Percentiles rank a stretch among this genome's conserved stretches.
phyloP scores from a whole-genome alignment of 805 yeast genomes.

The Sporopachydermia quercuum region DNA sequence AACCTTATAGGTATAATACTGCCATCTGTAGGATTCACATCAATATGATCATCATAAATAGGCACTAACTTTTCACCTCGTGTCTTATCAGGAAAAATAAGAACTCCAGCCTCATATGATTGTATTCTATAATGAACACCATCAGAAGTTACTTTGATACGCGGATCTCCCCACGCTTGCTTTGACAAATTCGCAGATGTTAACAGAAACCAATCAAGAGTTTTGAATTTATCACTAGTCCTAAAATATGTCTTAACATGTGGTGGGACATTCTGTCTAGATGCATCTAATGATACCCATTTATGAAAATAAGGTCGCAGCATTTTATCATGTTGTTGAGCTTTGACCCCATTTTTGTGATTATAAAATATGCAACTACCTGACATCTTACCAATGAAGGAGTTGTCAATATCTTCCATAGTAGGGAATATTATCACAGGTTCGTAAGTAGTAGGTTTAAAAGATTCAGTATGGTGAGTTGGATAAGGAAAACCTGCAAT shows the following conservation, averaged over 20 bases:
- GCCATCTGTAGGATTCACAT: slow-evolving; percentile 2
- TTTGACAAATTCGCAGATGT: slow-evolving; percentile 66
- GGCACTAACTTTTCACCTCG: slow-evolving; percentile 25
- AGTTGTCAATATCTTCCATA: slow-evolving; percentile 22
- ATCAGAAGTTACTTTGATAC: slow-evolving; percentile 9
- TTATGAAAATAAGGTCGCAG: slow-evolving; percentile 24
- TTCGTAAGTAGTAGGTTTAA: slow-evolving; percentile 4
- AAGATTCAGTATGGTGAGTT: slow-evolving; percentile 18
- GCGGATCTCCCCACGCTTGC: slow-evolving; percentile 64
- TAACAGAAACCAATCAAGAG: slow-evolving; percentile 52
- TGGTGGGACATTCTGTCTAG: slow-evolving; percentile 28
- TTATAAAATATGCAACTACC: slow-evolving; percentile 39
- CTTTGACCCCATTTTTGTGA: slow-evolving; percentile 12
- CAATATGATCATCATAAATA: slow-evolving; percentile 23
- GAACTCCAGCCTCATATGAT: slow-evolving; percentile 42
- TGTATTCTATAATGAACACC: slow-evolving; percentile 15
- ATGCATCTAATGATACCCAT: slow-evolving; percentile 25
- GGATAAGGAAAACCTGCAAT: slow-evolving; percentile 14
- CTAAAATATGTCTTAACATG: slow-evolving; percentile 54
- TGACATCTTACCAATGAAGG: slow-evolving; percentile 29
- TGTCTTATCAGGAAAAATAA: slow-evolving; percentile 22
- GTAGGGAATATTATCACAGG: slow-evolving; percentile 29
- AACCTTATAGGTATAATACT: slow-evolving; percentile 21
- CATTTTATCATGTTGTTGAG: slow-evolving; percentile 27
- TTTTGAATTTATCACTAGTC: slow-evolving; percentile 22